Conservation (phyloP, 352 stramenopile species). For the Pythium insidiosum region DNA sequence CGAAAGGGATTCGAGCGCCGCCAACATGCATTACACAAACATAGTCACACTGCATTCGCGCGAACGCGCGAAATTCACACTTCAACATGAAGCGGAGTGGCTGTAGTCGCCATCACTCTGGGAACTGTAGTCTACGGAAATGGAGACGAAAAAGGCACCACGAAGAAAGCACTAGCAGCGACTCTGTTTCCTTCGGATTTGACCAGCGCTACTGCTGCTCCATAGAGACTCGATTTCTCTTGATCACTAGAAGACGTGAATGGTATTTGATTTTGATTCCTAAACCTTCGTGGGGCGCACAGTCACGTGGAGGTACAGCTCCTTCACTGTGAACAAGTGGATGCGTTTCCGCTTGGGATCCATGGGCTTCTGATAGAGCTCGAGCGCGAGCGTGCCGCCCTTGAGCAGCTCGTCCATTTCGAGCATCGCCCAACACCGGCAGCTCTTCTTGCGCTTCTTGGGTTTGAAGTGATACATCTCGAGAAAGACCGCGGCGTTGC, state of each 20-base stretch:
- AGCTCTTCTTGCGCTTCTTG: conserved; percentile 74
- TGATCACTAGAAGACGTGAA: not conserved
- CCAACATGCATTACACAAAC: no score
- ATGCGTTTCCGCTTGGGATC: conserved; percentile 56
- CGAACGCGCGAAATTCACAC: no score
- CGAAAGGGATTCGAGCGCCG: no score
- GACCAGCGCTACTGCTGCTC: no score
- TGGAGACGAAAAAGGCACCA: no score
- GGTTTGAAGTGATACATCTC: conserved; percentile 73
- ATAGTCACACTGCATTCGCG: no score
- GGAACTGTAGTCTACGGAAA: no score
- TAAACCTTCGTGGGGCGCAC: conserved; percentile 20
- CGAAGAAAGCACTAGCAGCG: no score
- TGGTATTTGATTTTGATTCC: not conserved
- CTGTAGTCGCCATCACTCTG: no score
- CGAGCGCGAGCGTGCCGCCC: conserved; percentile 27
- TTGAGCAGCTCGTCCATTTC: conserved; percentile 54
- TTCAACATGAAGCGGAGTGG: no score
- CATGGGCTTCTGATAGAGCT: conserved; percentile 69
- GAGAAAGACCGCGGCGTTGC: conserved; percentile 49
- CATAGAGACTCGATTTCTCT: no score
- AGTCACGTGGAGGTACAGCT: conserved; percentile 54
- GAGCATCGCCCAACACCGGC: conserved; percentile 60
- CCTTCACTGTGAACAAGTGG: conserved; percentile 66
- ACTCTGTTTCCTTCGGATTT: no score